These are phyloP conservation scores for Aureobasidium pullulans DNA, from an alignment of 2,329 filamentous ascomycete genomes.

Conservation along the genomic window DNA sequence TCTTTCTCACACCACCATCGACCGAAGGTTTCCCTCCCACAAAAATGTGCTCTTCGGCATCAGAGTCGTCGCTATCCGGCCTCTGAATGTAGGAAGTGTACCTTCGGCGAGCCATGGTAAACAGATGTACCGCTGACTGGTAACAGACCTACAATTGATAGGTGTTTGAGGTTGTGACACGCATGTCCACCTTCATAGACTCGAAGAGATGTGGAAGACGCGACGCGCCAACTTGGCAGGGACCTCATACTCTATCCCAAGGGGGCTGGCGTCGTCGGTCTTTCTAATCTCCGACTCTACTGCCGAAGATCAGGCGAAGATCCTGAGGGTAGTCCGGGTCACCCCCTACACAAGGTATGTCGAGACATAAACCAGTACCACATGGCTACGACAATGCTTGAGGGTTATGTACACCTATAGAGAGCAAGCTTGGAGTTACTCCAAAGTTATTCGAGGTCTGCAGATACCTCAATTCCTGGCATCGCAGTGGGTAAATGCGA, in stretches of 20 bases:
- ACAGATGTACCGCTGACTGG: background rate
- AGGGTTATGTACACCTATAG: background rate
- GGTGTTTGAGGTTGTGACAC: background rate
- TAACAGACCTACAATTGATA: background rate
- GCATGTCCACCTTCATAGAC: background rate
- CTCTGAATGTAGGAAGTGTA: background rate
- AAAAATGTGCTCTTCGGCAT: background rate
- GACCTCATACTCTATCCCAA: background rate
- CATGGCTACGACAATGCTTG: background rate
- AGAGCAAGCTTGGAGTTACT: background rate
- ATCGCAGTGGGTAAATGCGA: too few relatives aligned
- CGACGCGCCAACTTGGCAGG: conserved; percentile 5
- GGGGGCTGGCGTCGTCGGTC: conserved; percentile 1
- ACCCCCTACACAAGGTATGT: background rate
- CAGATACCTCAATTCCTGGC: too few relatives aligned
- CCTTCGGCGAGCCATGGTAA: background rate
- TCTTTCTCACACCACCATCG: background rate
- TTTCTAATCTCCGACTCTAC: background rate
- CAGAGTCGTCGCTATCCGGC: background rate
- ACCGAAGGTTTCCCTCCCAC: background rate
- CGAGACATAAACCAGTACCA: background rate
- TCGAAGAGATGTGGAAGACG: background rate
- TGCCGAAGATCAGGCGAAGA: background rate
- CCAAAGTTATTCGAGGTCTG: too few relatives aligned
- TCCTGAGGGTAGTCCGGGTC: background rate